Base-by-base conservation (phyloP, 441 rosid species). In the Croton setiger region DNA sequence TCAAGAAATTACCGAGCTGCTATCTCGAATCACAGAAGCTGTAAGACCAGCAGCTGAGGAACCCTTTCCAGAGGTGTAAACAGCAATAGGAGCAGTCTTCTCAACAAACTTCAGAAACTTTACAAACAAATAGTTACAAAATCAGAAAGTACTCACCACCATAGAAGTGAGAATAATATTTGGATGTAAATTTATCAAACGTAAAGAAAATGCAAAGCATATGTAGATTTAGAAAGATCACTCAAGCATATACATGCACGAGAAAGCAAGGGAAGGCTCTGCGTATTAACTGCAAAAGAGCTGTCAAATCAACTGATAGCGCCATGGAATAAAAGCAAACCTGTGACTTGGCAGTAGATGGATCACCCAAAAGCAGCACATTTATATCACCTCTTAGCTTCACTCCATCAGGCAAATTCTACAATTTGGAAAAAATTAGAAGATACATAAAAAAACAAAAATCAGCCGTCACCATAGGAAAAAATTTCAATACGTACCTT, bases 1-100 rank as follows among this genome's bases (percentile, higher is more conserved):
- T 41, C 48, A 72, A 70, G 61, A 81, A 82, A 89, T 64, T 81
- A 94, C 99, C 57, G 98, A 68, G 82, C 92, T 86, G 71, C 72
- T 81, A 84, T 94, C 99, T 55, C 85, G 85, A 77, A 94, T 92
- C 69, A 94, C 99, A 69, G 99, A 94, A 67, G 98, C 99, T n/a
- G 99, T 92, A 67, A 94, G 97, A 76, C 97, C 97, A 73, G 99
- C 97, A 71, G 98, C 99, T 5, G 99, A 94, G 63, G 99, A 94
- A 66, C 98, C 98, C 72, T 90, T 94, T 64, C 98, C 97, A 56
- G 99, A 94, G 56, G 99, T 94, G 74, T 92, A 94, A 69, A 94
- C 97, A 68, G 99, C 94, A 59, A 92, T 83, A 17, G 99, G 99
- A 71, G 99, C 92, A 9, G 97, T 92, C 91, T 94, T 94, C 85